These are phyloP conservation scores for Citrus australasica DNA, from an alignment of 345 rosid genomes.

Conservation along the genomic window DNA sequence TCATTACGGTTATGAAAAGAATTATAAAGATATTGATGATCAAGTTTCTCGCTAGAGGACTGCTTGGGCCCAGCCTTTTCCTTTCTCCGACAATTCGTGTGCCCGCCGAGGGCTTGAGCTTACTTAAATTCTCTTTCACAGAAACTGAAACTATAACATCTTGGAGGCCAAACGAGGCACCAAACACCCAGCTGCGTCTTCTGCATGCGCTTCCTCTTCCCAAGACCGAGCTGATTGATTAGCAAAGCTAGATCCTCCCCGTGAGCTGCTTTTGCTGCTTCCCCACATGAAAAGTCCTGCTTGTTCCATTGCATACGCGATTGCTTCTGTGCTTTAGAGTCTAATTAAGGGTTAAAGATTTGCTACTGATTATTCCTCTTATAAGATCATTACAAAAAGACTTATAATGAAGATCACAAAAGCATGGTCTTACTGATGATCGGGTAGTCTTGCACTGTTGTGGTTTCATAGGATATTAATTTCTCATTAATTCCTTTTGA, in stretches of 20 bases:
- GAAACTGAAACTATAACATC: constrained; percentile 43
- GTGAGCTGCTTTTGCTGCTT: constrained; percentile 1
- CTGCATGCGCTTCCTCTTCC: constrained; percentile 29
- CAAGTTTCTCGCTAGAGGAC: background rate
- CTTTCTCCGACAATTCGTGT: constrained; percentile 51
- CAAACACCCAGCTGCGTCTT: constrained; percentile 14
- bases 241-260: no score
- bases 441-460: no score
- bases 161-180: constrained; percentile 41
- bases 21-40: background rate
- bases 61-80: constrained; percentile 44
- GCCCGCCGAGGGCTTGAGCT: constrained; percentile 58
- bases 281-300: background rate
- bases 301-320: background rate
- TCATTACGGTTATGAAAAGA: background rate
- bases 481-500: no score
- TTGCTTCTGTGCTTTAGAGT: background rate
- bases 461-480: no score
- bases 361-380: background rate
- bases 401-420: no score
- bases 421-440: no score
- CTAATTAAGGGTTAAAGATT: background rate
- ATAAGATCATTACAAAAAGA: no score
- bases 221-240: background rate
- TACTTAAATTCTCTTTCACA: constrained; percentile 52